Percentiles rank a stretch among this genome's conserved stretches.
Conservation (phyloP, 192 early-diverging fungal species). For the Coemansia sp. region DNA sequence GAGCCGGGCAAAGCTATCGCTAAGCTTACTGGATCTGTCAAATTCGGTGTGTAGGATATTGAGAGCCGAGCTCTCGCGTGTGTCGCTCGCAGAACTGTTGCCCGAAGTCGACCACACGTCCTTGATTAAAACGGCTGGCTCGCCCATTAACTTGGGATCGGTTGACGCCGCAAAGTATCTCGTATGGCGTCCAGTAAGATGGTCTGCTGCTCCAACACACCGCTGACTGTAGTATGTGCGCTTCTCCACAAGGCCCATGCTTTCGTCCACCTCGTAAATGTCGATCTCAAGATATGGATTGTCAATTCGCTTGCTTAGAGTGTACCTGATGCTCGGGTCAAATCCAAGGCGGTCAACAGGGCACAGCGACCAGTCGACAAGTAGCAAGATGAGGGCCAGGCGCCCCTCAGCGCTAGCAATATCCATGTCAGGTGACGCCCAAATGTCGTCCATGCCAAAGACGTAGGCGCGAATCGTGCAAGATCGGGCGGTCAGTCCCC, state of each 20-base stretch:
- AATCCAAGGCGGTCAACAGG: not conserved
- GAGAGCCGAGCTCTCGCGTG: no score
- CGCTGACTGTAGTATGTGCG: not conserved
- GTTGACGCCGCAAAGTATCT: constrained; percentile 10
- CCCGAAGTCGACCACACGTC: constrained; percentile 22
- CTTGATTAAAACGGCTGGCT: constrained; percentile 8
- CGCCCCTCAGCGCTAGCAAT: not conserved
- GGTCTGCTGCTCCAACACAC: not conserved
- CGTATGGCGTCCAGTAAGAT: constrained; percentile 5
- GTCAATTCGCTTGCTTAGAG: not conserved
- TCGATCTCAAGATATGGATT: not conserved
- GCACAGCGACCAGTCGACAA: constrained; percentile 17
- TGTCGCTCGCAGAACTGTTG: constrained; percentile 2
- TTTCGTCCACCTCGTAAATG: not conserved
- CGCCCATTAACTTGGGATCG: not conserved
- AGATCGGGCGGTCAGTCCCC: constrained; percentile 3
- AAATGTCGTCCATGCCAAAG: not conserved
- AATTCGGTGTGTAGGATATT: no score
- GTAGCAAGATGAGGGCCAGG: not conserved
- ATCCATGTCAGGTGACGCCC: not conserved
- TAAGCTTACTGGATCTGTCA: no score
- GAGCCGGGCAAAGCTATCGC: no score
- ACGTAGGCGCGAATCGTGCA: not conserved
- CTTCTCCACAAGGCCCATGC: not conserved
- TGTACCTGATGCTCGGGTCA: not conserved